Evolutionary conservation across 768 basidiomycete genomes (phyloP), one percentile per base, ranked within the genome.

Genomic region (Mycena rebaudengoi): DNA sequence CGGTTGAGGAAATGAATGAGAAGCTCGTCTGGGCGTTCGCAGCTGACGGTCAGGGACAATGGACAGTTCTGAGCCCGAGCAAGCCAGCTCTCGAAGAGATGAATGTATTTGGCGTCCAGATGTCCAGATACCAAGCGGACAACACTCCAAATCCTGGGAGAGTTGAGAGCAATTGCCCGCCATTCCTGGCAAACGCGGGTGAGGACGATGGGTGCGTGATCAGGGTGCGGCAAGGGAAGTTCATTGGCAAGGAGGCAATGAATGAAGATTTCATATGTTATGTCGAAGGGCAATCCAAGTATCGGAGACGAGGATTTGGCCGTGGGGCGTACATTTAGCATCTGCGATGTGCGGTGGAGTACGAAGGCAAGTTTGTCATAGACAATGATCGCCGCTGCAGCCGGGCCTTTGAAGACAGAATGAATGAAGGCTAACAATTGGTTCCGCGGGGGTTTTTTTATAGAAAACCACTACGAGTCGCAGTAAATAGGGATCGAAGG

Each of bases 231-330:
- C 2, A 10, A 28, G 1, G 10, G n/a, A n/a, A n/a, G 7, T 8
- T 32, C 41, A 4, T n/a, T 14, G 5, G 37, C 28, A 6, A 14
- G 21, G 23, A 52, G 21, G 20, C 62, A 64, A 8, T 23, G 25
- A 2, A 64, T 20, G 28, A 64, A 58, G 21, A 64, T 64, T 51
- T 57, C 32, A 7, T 48, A 53, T 10, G 63, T 64, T n/a, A 64
- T 52, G 32, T 64, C 63, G 41, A 58, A 41, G 4, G 63, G 63
- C n/a, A 59, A 46, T 2, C n/a, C n/a, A n/a, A n/a, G n/a, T n/a
- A n/a, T n/a, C n/a, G n/a, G n/a, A n/a, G n/a, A n/a, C n/a, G n/a
- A n/a, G n/a, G n/a, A n/a, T n/a, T n/a, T n/a, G n/a, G n/a, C n/a
- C n/a, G n/a, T n/a, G n/a, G n/a, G n/a, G n/a, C n/a, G n/a, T n/a